Evolutionary conservation across 2,329 filamentous ascomycete genomes (phyloP), one percentile per base, ranked within the genome.

Genomic region (Fusarium caatingaense): DNA sequence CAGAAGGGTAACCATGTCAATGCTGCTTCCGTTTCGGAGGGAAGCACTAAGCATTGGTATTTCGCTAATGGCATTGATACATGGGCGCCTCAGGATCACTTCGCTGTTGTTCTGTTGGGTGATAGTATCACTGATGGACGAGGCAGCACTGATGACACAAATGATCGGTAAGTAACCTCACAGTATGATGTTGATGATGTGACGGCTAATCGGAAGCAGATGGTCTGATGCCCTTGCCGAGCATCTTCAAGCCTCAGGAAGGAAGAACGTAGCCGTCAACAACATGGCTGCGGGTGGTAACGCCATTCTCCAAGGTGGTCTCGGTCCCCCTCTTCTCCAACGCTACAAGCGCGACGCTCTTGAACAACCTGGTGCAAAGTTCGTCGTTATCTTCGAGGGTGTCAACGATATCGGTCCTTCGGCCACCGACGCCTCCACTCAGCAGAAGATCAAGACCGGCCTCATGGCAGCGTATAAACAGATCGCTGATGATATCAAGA

Each of bases 201-300:
- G 0, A 48, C 11, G 20, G 23, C 45, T 70, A 1, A 69, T 28
- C 16, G 2, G 1, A 2, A 12, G 1, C 3, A 69, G 67, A 3
- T 69, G 67, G 67, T 68, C 67, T 0, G 67, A 69, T 40, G 64
- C 60, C 8, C 67, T 69, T 25, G 42, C 67, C 4, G 37, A 57
- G 2, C n/a, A 56, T 18, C n/a, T 69, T 11, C 66, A 70, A 44
- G 37, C 32, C 1, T 69, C 66, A 6, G 53, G 45, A 4, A 11
- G 56, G 5, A 5, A 59, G 8, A 66, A 69, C 2, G 54, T 69
- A 12, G 67, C 67, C 2, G 63, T 69, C 23, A 69, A 69, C 27
- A 69, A 69, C 46, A 66, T 70, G 42, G 67, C 67, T 2, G 67
- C 67, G 1, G 67, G 67, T 11, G 67, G 67, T 3, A 69, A 69